These are phyloP conservation scores for Euphorbia peplus DNA, from an alignment of 345 rosid genomes.

Conservation along the genomic window DNA sequence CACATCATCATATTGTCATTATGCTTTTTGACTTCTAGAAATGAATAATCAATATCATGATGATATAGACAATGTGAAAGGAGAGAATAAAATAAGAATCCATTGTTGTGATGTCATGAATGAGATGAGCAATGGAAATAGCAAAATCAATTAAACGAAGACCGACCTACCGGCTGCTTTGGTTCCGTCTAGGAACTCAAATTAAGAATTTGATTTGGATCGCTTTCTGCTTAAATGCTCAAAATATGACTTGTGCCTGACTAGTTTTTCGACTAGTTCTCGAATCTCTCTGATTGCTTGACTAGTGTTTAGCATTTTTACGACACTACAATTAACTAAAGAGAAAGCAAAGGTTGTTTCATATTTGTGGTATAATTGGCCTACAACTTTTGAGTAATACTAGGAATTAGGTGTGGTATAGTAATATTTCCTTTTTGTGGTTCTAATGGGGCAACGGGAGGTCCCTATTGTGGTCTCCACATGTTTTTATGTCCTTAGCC, in stretches of 20 bases:
- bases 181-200: no score
- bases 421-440: constrained; percentile 14
- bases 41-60: no score
- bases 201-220: no score
- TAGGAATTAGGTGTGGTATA: constrained; percentile 18
- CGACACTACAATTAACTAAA: not conserved
- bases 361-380: constrained; percentile 1
- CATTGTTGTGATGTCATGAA: constrained; percentile 3
- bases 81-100: constrained; percentile 9
- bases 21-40: no score
- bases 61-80: constrained; percentile 7
- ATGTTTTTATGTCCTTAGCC: constrained; percentile 12
- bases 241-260: no score
- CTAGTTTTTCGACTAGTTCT: no score
- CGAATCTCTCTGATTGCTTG: no score
- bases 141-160: no score
- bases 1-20: no score
- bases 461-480: constrained; percentile 15
- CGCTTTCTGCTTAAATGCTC: no score
- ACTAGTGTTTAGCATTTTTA: no score
- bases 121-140: constrained; percentile 4
- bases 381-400: constrained; percentile 18
- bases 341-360: not conserved
- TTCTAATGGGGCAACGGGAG: constrained; percentile 10
- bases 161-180: no score